Percentiles rank a stretch among this genome's conserved stretches.
Conservation (phyloP, 805 yeast species). For the Zygoascus ofunaensis region DNA sequence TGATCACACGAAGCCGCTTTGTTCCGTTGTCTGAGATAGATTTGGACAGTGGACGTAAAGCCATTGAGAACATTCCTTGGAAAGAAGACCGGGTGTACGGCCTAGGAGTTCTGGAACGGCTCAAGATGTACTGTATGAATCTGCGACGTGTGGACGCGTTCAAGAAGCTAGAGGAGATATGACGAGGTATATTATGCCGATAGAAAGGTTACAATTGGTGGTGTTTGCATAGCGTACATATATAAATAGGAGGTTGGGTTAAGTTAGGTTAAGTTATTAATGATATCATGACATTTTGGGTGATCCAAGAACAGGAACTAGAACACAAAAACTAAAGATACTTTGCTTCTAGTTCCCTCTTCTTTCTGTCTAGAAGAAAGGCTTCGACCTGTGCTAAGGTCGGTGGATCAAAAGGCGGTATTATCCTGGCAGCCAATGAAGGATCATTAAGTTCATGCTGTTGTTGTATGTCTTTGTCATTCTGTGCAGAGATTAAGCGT, state of each 20-base stretch:
- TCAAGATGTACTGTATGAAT: not conserved
- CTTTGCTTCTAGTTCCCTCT: conserved; percentile 10
- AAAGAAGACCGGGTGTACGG: conserved; percentile 48
- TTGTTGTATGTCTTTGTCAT: conserved; percentile 1
- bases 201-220: too few species aligned
- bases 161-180: too few species aligned
- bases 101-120: conserved; percentile 6
- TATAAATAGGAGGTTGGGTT: too few species aligned
- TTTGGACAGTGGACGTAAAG: conserved; percentile 76
- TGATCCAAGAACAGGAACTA: too few species aligned
- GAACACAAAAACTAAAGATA: not conserved
- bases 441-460: not conserved
- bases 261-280: too few species aligned
- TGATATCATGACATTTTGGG: too few species aligned
- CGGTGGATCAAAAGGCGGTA: conserved; percentile 15
- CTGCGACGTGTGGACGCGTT: not conserved
- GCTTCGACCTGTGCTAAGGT: conserved; percentile 20
- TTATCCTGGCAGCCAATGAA: not conserved
- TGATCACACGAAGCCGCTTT: conserved; percentile 51
- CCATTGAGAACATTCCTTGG: conserved; percentile 74
- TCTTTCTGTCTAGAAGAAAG: conserved; percentile 18
- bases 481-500: not conserved
- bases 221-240: too few species aligned
- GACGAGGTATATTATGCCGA: too few species aligned
- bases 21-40: conserved; percentile 68